Evolutionary conservation across 495 filamentous ascomycete species (phyloP), one percentile per base, ranked within the genome.

Genomic region (Penicillium maclennaniae): DNA sequence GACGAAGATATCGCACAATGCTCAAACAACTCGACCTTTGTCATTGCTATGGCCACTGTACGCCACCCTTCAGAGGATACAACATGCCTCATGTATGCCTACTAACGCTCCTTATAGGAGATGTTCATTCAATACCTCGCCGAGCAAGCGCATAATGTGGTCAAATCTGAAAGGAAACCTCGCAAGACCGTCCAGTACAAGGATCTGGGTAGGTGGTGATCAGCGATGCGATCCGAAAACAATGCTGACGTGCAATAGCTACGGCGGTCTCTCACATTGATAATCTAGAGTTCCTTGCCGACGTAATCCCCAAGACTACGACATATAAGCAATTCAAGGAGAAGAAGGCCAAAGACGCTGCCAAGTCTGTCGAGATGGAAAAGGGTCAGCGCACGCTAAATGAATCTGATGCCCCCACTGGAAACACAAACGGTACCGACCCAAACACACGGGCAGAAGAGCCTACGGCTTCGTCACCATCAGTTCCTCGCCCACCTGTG

Each of bases 111-210:
- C 7, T 40, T 27, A 20, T 53, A 95, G 87, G 93, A 97, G 70
- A 85, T 96, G 84, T 98, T 98, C 78, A 87, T 98, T 56, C 89
- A 95, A 65, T 86, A 97, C 66, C 80, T 98, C 31, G 85, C 89
- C 23, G 82, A 85, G 53, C 88, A 95, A 72, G 87, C 83, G 25
- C 82, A 95, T 60, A 91, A 90, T 62, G 88, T 95, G 65, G 87
- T 93, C 52, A 91, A 91, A 55, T 80, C 89, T 5, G 93, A 97
- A 67, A 79, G 86, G 49, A 97, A 97, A 69, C 92, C 92, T 25
- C 81, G 93, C 37, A 85, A 92, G 57, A 96, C 92, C 51, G 85
- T 98, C 58, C 95, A 97, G 69, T 98, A 98, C 79, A 91, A 88
- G 68, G 93, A 98, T 69, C 77, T 97, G 15, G 86, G 87, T 92